phyloP scores from a whole-genome alignment of 108 stramenopile species.

The Discostella stelligeroides region DNA sequence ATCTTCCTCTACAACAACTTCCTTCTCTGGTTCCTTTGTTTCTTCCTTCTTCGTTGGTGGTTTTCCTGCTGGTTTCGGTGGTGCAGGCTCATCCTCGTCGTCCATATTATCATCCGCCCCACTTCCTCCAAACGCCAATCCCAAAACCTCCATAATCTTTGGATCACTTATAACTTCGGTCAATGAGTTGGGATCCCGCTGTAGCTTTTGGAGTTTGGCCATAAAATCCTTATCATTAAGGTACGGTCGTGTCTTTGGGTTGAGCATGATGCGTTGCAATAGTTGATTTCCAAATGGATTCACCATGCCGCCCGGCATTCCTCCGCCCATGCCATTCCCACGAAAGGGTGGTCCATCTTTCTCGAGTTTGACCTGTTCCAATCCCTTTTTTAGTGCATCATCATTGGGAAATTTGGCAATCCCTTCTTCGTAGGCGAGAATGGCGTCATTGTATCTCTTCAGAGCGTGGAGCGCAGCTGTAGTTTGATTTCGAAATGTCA shows the following conservation, averaged over 20 bases:
- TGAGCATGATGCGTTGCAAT: slow-evolving; percentile 84
- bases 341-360: slow-evolving; percentile 70
- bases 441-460: slow-evolving; percentile 95
- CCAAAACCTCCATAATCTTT: slow-evolving; percentile 87
- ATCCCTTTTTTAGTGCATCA: slow-evolving; percentile 84
- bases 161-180: slow-evolving; percentile 89
- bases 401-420: slow-evolving; percentile 88
- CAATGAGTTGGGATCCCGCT: slow-evolving; percentile 87
- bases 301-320: slow-evolving; percentile 49
- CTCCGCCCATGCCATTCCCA: slow-evolving; percentile 25
- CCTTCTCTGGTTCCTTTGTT: slow-evolving; percentile 36
- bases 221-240: slow-evolving; percentile 92
- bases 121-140: slow-evolving; percentile 83
- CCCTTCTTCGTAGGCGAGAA: slow-evolving; percentile 93
- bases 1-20: slow-evolving; percentile 73
- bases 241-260: slow-evolving; percentile 91
- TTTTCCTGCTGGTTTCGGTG: slow-evolving; percentile 22
- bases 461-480: slow-evolving; percentile 92
- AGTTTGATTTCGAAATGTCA: not conserved
- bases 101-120: slow-evolving; percentile 53
- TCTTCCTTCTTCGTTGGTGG: slow-evolving; percentile 36
- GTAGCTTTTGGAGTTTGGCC: slow-evolving; percentile 88
- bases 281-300: slow-evolving; percentile 89
- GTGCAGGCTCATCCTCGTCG: slow-evolving; percentile 46
- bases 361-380: slow-evolving; percentile 86